Conservation (phyloP, 768 basidiomycete genomes). For the Mycena sanguinolenta region DNA sequence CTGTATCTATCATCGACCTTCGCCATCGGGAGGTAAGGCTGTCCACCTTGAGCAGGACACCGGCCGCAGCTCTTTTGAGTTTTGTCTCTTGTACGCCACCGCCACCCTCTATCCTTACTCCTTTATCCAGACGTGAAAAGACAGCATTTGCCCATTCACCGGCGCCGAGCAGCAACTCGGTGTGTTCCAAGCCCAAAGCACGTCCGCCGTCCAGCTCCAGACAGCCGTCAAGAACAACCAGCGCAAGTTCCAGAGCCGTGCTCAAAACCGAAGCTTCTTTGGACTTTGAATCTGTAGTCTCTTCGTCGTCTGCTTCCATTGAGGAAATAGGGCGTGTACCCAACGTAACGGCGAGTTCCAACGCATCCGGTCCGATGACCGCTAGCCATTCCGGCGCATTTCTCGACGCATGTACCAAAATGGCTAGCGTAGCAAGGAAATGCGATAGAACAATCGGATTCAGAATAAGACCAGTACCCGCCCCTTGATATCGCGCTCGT, state of each 20-base stretch:
- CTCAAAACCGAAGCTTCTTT: constrained; percentile 83
- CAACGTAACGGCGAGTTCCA: constrained; percentile 87
- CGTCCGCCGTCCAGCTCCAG: constrained; percentile 84
- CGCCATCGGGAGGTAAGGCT: constrained; percentile 78
- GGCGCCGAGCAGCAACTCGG: constrained; percentile 73
- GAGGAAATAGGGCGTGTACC: constrained; percentile 75
- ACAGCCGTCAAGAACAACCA: constrained; percentile 82
- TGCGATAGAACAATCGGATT: constrained; percentile 83
- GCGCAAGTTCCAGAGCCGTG: constrained; percentile 80
- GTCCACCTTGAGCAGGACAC: constrained; percentile 85
- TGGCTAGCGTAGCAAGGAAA: constrained; percentile 79
- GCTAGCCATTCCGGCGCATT: constrained; percentile 86
- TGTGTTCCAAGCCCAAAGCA: constrained; percentile 81
- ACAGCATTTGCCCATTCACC: constrained; percentile 87
- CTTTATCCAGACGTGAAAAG: constrained; percentile 75
- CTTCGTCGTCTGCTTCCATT: constrained; percentile 49
- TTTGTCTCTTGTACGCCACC: constrained; percentile 76
- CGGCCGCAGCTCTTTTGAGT: constrained; percentile 79
- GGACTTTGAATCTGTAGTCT: constrained; percentile 40
- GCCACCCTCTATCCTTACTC: constrained; percentile 69
- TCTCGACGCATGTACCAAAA: constrained; percentile 86
- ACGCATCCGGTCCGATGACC: constrained; percentile 82
- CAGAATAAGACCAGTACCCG: constrained; percentile 87
- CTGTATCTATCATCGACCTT: constrained; percentile 68
- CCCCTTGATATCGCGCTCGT: constrained; percentile 73